Base-by-base conservation (phyloP, 2,329 filamentous ascomycete species). In the Penicillium sp. region DNA sequence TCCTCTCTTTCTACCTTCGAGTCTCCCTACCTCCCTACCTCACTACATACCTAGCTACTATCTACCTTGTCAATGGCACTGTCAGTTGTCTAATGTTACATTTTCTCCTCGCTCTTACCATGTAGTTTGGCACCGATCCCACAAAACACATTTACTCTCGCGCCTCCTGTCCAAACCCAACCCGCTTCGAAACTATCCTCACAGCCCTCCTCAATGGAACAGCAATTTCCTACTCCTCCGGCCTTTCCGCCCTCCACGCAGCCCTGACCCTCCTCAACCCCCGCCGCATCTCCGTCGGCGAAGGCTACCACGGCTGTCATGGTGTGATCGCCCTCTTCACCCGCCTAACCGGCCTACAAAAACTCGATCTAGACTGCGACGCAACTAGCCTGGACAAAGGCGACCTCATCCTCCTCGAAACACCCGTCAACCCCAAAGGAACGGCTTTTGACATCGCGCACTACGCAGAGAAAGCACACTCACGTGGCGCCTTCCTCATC, bases 291-390 rank as follows among this genome's bases (percentile, higher is more conserved):
- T 89, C 92, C 67, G 92, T 98, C 66, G 88, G 88, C 40, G 87
- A 84, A 16, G 93, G 93, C 45, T 99, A 98, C 79, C 95, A 98
- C 79, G 95, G 95, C 69, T 96, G 92, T 78, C 92, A 97, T 76
- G 92, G 91, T 63, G 91, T 97, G 33, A 85, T 97, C 69, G 78
- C 78, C 35, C 79, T 98, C 57, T 83, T 96, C 66, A 78, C 84
- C 61, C 91, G 92, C 65, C 85, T 97, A 53, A 92, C 89, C 28
- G 89, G 90, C 0, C 85, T 96, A 28, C 78, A 89, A 73, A 84
- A 89, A 66, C 82, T 97, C 2, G 84, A 88, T 25, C 84, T 98
- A 14, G 85, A 89, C 70, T 91, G 87, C 71, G 81, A 87, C 8
- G 81, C 84, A 14, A 84, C 86, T 43, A 84, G 87, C 37, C 82